Evolutionary conservation across 441 rosid genomes (phyloP).

Genomic region (Gossypium schwendimanii): DNA sequence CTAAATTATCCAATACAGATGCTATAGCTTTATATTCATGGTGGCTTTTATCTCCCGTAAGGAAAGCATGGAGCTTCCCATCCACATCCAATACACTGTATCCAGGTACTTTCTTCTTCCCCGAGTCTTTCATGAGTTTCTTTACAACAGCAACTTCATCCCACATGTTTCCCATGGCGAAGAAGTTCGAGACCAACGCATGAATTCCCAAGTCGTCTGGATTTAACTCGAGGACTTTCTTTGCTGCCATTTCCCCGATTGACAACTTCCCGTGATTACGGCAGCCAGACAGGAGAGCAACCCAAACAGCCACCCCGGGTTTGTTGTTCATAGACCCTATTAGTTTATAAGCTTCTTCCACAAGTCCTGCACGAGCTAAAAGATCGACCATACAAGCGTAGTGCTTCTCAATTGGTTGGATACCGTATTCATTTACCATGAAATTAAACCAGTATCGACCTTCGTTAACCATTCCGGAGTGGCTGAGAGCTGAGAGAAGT

Average conservation of each 20-base stretch:
- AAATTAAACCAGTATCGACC: constrained; percentile 37
- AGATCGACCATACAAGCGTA: constrained; percentile 42
- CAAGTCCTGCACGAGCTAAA: constrained; percentile 44
- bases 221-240: constrained; percentile 36
- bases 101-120: constrained; percentile 44
- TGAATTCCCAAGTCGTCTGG: constrained; percentile 38
- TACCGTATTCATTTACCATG: constrained; percentile 32
- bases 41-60: constrained; percentile 58
- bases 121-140: constrained; percentile 36
- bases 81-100: constrained; percentile 46
- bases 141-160: constrained; percentile 37
- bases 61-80: constrained; percentile 46
- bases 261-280: constrained; percentile 1
- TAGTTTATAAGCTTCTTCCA: constrained; percentile 34
- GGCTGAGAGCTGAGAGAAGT: constrained; percentile 47
- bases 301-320: constrained; percentile 36
- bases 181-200: constrained; percentile 41
- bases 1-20: constrained; percentile 32
- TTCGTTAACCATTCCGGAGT: constrained; percentile 38
- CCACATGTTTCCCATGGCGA: constrained; percentile 38
- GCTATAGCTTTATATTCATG: constrained; percentile 29
- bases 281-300: constrained; percentile 53
- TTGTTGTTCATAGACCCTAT: constrained; percentile 28
- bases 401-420: constrained; percentile 40
- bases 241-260: constrained; percentile 41